Base-by-base conservation (phyloP, 176 grass and related monocot genomes). In the Microstegium vimineum region DNA sequence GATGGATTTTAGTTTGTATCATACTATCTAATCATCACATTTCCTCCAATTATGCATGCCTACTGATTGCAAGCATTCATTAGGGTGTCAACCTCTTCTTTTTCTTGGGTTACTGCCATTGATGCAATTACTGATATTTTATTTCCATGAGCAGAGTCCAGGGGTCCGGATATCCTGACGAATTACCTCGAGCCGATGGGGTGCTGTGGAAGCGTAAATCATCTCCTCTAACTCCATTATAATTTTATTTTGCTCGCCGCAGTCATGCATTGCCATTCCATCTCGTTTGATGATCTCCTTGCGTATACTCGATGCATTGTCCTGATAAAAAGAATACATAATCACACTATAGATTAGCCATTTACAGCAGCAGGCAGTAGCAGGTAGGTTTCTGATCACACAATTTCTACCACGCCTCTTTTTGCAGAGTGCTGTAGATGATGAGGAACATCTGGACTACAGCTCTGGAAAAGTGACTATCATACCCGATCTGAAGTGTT, bases 121-220 rank as follows among this genome's bases (percentile, higher is more conserved):
- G 36, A 25, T 38, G 31, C 59, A 6, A 20, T 10, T n/a, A 65
- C 71, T 31, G 4, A 76, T 70, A 3, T 85, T 71, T 64, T 43
- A 7, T 25, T 41, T 38, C 6, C 25, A 49, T 22, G 25, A 46
- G 20, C 54, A 77, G 65, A 60, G 27, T 41, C 8, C 65, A 68
- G 67, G 60, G 45, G 25, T 66, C 36, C 13, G 25, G 66, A 60
- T 33, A 78, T 83, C 46, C 6, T 32, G 78, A 73, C 56, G 43
- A 77, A 66, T 68, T 82, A 27, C 18, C 40, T 84, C 16, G 22
- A 78, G 62, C 64, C 71, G 26, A 88, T 91, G 90, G 90, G 90
- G 57, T 88, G 73, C 73, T 85, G 86, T 63, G 86, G 90, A 79
- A 91, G 86, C 8, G 90, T 91, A 77, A 91, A 47, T 66, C 8